Conservation (phyloP, 441 rosid genomes). For the Isatis lusitanica region DNA sequence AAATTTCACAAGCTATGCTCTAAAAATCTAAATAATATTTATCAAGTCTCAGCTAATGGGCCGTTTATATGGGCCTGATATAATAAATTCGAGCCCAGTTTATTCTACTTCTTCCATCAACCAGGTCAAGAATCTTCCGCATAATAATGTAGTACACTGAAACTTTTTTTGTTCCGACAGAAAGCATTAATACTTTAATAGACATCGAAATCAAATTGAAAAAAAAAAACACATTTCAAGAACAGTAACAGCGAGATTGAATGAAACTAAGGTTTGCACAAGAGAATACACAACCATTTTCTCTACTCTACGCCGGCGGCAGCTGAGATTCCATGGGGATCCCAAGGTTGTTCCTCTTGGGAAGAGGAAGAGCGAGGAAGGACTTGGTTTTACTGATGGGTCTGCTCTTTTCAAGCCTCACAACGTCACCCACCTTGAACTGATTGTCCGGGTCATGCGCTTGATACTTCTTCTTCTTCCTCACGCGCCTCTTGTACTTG, state of each 20-base stretch:
- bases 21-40: too few species aligned
- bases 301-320: slow-evolving; percentile 17
- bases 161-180: too few species aligned
- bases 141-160: too few species aligned
- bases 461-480: slow-evolving; percentile 89
- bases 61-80: too few species aligned
- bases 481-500: slow-evolving; percentile 78
- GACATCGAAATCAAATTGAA: too few species aligned
- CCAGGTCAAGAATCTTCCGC: neutral
- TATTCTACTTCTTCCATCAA: neutral
- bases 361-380: slow-evolving; percentile 36
- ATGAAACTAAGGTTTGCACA: neutral
- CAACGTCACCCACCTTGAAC: slow-evolving; percentile 75
- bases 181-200: neutral
- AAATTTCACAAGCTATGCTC: too few species aligned
- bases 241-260: neutral
- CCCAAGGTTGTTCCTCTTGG: slow-evolving; percentile 47
- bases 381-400: slow-evolving; percentile 81
- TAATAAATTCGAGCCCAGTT: too few species aligned
- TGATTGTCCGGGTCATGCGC: slow-evolving; percentile 85
- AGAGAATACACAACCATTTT: neutral
- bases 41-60: too few species aligned
- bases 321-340: slow-evolving; percentile 66
- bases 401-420: slow-evolving; percentile 59
- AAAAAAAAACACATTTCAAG: neutral